phyloP scores from a whole-genome alignment of 345 rosid genomes.

The Erysimum cheiranthoides region DNA sequence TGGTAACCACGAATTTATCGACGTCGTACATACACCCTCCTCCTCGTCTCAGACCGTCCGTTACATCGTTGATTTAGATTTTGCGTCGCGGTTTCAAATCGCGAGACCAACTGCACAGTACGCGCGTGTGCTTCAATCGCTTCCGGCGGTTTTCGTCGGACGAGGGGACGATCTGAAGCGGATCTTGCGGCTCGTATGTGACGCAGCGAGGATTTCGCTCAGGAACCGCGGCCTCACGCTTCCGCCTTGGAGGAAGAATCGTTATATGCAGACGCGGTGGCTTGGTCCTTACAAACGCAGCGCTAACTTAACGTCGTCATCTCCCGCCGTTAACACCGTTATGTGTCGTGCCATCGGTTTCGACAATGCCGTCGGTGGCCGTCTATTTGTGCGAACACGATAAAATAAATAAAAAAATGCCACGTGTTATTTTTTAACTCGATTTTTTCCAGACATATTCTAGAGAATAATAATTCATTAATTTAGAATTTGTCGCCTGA shows the following conservation, averaged over 20 bases:
- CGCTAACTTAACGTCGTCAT: conserved; percentile 42
- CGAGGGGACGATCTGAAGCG: conserved; percentile 65
- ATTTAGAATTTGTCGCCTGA: not conserved
- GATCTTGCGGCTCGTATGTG: conserved; percentile 58
- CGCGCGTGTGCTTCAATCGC: conserved; percentile 47
- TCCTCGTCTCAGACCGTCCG: conserved; percentile 40
- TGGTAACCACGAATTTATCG: conserved; percentile 87
- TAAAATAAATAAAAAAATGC: conserved; percentile 11
- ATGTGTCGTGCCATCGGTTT: conserved; percentile 77
- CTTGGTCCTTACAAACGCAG: conserved; percentile 74
- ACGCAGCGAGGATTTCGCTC: conserved; percentile 70
- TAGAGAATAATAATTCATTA: conserved; percentile 12
- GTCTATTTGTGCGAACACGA: conserved; percentile 59
- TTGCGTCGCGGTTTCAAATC: conserved; percentile 74
- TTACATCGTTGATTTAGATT: conserved; percentile 78
- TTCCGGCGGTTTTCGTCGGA: conserved; percentile 72
- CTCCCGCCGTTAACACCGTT: conserved; percentile 45
- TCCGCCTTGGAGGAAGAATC: conserved; percentile 95
- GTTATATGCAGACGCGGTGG: conserved; percentile 94
- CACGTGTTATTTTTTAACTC: conserved; percentile 19
- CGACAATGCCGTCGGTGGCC: conserved; percentile 55
- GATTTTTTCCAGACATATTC: not conserved
- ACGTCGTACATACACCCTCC: conserved; percentile 52
- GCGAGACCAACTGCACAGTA: conserved; percentile 84
- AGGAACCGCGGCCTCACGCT: conserved; percentile 63